Evolutionary conservation across 2,329 filamentous ascomycete genomes (phyloP).

Genomic region (Diaporthe sp.): DNA sequence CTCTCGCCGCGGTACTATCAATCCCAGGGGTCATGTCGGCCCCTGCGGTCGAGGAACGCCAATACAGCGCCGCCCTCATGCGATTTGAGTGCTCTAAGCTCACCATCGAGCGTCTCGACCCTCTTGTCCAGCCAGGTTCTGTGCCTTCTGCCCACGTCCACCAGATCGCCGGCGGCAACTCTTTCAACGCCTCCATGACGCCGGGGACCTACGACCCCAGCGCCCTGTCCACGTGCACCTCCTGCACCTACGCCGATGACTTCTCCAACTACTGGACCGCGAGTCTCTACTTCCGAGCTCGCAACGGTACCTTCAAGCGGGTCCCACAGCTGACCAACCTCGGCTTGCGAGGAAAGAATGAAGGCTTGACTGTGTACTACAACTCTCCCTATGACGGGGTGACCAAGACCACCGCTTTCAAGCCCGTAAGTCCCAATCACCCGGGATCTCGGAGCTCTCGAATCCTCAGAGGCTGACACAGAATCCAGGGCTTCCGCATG

Average conservation of each 20-base stretch:
- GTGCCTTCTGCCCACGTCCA: constrained; percentile 31
- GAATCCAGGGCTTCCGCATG: constrained; percentile 59
- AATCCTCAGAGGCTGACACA: neutral
- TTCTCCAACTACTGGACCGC: constrained; percentile 36
- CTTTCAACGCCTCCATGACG: constrained; percentile 32
- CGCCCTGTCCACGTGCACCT: constrained; percentile 38
- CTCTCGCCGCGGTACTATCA: neutral
- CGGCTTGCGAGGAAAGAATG: constrained; percentile 46
- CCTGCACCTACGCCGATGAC: constrained; percentile 34
- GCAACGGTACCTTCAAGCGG: constrained; percentile 45
- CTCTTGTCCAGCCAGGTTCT: constrained; percentile 39
- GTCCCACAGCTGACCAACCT: constrained; percentile 49
- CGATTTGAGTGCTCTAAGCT: constrained; percentile 43
- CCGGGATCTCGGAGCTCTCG: neutral
- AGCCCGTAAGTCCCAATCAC: constrained; percentile 46
- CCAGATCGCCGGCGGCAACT: constrained; percentile 30
- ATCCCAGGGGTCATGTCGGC: constrained; percentile 8
- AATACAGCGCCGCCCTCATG: constrained; percentile 18
- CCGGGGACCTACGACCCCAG: constrained; percentile 35
- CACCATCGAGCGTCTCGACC: constrained; percentile 47
- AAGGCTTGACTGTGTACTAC: constrained; percentile 60
- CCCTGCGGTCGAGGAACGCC: constrained; percentile 20
- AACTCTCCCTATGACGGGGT: constrained; percentile 49
- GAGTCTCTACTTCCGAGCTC: constrained; percentile 35
- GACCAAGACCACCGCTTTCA: constrained; percentile 57